phyloP scores from a whole-genome alignment of 2,329 filamentous ascomycete genomes.

The Fusarium virguliforme region DNA sequence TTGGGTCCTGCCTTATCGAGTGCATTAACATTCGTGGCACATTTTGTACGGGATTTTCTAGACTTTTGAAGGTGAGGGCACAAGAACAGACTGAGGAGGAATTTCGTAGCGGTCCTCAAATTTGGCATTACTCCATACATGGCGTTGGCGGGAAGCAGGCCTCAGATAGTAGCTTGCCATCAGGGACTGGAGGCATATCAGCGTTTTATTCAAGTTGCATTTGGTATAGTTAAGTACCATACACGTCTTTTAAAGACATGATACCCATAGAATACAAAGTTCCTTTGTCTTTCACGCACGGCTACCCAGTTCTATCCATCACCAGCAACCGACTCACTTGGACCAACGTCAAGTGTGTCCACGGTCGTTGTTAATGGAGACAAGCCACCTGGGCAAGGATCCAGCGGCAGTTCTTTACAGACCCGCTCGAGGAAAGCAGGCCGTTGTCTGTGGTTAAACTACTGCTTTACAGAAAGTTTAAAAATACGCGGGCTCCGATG shows the following conservation, averaged over 20 bases:
- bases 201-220: conserved; percentile 39
- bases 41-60: not conserved
- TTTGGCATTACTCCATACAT: conserved; percentile 26
- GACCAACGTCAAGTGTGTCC: not conserved
- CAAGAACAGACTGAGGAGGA: conserved; percentile 21
- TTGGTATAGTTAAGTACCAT: conserved; percentile 31
- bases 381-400: too few relatives aligned
- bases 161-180: conserved; percentile 24
- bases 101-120: conserved; percentile 4
- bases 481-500: too few relatives aligned
- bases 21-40: not conserved
- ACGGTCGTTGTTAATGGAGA: too few relatives aligned
- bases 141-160: conserved; percentile 33
- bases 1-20: not conserved
- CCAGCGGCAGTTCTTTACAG: not conserved
- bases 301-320: not conserved
- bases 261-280: conserved; percentile 47
- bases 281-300: not conserved
- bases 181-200: conserved; percentile 32
- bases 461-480: too few relatives aligned
- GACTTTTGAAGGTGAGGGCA: not conserved
- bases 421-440: too few relatives aligned
- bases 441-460: too few relatives aligned
- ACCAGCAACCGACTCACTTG: not conserved
- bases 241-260: conserved; percentile 36